Conservation (phyloP, 2,329 filamentous ascomycete species). For the Lachnellula arida region DNA sequence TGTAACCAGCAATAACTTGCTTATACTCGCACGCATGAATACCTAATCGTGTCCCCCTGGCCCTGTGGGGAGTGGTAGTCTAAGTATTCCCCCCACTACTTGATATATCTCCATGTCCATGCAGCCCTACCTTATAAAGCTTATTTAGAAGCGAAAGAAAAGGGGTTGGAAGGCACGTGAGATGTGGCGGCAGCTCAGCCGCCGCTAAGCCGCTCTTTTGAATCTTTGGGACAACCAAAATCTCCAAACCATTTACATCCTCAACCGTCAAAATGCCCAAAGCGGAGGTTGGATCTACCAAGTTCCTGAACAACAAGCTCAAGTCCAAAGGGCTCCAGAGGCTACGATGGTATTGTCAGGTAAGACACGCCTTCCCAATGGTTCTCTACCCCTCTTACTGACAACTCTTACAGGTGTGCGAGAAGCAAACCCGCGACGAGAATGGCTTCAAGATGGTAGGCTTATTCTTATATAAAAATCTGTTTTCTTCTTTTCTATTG, state of each 20-base stretch:
- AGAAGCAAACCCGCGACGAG: slow-evolving; percentile 72
- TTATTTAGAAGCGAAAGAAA: neutral
- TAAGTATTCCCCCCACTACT: too few relatives aligned
- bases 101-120: too few relatives aligned
- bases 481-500: too few relatives aligned
- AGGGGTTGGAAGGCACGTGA: too few relatives aligned
- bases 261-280: slow-evolving; percentile 67
- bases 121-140: neutral
- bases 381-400: slow-evolving; percentile 1
- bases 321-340: slow-evolving; percentile 76
- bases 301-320: slow-evolving; percentile 84
- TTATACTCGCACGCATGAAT: too few relatives aligned
- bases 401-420: slow-evolving; percentile 58
- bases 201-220: too few relatives aligned
- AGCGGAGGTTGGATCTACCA: slow-evolving; percentile 89
- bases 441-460: slow-evolving; percentile 76
- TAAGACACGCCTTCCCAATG: slow-evolving; percentile 30
- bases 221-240: too few relatives aligned
- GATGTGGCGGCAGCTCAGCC: too few relatives aligned
- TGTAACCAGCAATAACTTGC: too few relatives aligned
- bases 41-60: too few relatives aligned
- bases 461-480: too few relatives aligned
- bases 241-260: neutral
- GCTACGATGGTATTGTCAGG: slow-evolving; percentile 84
- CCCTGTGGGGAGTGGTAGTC: too few relatives aligned